Evolutionary conservation across 306 rosid species (phyloP).

Genomic region (Luffa aegyptiaca): DNA sequence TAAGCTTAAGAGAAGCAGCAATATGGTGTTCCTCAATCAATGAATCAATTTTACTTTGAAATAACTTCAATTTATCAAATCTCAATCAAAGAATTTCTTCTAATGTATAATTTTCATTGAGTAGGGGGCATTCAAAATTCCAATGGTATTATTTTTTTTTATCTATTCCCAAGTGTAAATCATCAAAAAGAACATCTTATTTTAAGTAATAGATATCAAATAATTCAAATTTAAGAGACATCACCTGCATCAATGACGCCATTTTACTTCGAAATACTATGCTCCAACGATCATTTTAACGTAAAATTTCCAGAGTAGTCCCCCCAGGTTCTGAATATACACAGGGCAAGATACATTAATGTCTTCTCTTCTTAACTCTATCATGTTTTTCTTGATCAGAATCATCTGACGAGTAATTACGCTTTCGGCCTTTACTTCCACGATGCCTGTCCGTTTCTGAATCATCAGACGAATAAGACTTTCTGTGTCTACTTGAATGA

Average conservation of each 20-base stretch:
- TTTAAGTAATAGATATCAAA: neutral
- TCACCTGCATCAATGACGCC: neutral
- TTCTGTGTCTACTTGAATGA: neutral
- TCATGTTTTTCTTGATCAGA: conserved; percentile 15
- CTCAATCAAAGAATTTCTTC: neutral
- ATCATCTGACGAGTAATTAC: conserved; percentile 21
- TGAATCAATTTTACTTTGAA: neutral
- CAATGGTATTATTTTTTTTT: neutral
- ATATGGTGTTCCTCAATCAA: neutral
- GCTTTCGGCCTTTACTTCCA: conserved; percentile 14
- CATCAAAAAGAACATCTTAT: neutral
- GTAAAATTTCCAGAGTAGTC: neutral
- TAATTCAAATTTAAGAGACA: neutral
- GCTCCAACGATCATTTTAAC: neutral
- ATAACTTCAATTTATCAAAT: neutral
- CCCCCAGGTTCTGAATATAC: neutral
- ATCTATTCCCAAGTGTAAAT: neutral
- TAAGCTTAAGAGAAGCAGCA: neutral
- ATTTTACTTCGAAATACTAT: neutral
- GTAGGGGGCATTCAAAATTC: neutral
- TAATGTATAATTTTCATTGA: neutral
- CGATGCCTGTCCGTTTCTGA: neutral
- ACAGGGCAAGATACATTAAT: neutral
- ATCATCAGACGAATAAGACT: conserved; percentile 3
- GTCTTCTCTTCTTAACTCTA: conserved; percentile 20